Evolutionary conservation across 768 basidiomycete genomes (phyloP), one percentile per base, ranked within the genome.

Genomic region (Suillus sp.): DNA sequence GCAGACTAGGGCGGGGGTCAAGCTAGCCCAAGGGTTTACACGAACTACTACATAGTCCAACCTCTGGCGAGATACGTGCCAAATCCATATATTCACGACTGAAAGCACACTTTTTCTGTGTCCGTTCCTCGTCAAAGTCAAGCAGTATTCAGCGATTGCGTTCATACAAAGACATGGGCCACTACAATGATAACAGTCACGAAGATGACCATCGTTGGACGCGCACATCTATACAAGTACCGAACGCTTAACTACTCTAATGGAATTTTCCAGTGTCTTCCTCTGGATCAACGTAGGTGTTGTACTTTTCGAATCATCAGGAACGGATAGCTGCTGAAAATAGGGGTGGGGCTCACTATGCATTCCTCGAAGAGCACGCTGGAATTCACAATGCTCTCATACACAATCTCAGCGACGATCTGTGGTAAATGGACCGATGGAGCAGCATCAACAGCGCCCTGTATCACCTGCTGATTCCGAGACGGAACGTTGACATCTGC

Each of bases 311-410:
- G 9, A 25, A 53, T 1, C 4, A 25, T 35, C n/a, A 56, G 35
- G 4, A 56, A 56, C 37, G 16, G 9, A 38, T 22, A 18, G 18
- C n/a, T 37, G 18, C 9, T 16, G 14, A 25, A 10, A 16, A 37
- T 4, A 16, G 9, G 9, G 16, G 8, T 38, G 40, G 40, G n/a
- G 61, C 69, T 43, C 45, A 72, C 71, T 53, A 72, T 55, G 65
- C 69, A 70, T 2, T 68, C 47, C 54, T 72, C 69, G n/a, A 72
- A 70, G n/a, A 60, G 11, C 1, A 72, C 59, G 16, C 67, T 72
- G 11, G 71, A 62, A 42, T 67, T 69, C 42, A 72, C 34, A 43
- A 69, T 63, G 20, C 59, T 51, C 61, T 72, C 63, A 32, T 58
- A 72, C 60, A 64, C 67, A 45, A 40, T 43, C 58, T 71, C 30